phyloP scores from a whole-genome alignment of 2,329 filamentous ascomycete species.

The Aspergillus ibericus region DNA sequence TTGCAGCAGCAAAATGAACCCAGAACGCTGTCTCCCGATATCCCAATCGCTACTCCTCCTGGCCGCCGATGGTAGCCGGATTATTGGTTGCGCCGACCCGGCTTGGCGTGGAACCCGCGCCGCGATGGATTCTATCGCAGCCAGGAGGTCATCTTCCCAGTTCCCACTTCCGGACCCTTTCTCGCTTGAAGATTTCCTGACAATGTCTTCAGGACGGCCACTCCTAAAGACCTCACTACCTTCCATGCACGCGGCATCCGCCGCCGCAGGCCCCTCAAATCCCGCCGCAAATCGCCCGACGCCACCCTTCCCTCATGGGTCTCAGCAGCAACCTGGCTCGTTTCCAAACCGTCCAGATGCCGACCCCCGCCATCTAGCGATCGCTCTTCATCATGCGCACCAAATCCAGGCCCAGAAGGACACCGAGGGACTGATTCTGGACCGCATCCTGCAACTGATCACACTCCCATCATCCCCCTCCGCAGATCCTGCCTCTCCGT shows the following conservation, averaged over 20 bases:
- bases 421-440: constrained; percentile 71
- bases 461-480: constrained; percentile 57
- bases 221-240: constrained; percentile 62
- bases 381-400: constrained; percentile 78
- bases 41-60: too few species aligned
- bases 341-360: constrained; percentile 38
- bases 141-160: too few species aligned
- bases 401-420: constrained; percentile 81
- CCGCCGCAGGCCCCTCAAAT: constrained; percentile 42
- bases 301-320: constrained; percentile 21
- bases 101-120: too few species aligned
- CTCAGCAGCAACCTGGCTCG: constrained; percentile 31
- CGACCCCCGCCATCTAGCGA: constrained; percentile 53
- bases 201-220: constrained; percentile 45
- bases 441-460: constrained; percentile 69
- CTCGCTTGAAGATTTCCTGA: too few species aligned
- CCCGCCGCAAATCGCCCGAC: constrained; percentile 39
- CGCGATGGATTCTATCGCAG: too few species aligned
- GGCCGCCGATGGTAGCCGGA: too few species aligned
- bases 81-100: too few species aligned
- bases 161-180: neutral
- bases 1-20: too few species aligned
- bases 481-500: constrained; percentile 54
- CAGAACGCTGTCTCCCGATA: too few species aligned
- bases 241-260: constrained; percentile 41